These are phyloP conservation scores for Narthecium ossifragum DNA, from an alignment of 106 monocot genomes.

Conservation along the genomic window DNA sequence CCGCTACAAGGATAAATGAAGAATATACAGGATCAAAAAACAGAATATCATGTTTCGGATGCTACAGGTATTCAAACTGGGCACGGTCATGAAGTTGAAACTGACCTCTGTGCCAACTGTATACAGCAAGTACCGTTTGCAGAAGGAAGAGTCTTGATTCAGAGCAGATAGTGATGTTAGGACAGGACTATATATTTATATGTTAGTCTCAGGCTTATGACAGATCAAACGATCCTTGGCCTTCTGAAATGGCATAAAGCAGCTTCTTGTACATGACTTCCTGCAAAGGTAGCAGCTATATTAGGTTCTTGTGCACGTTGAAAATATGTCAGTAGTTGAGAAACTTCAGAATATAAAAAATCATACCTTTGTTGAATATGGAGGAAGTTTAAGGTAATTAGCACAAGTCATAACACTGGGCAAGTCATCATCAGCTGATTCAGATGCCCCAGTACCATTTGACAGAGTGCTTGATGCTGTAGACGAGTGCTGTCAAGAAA, in stretches of 20 bases:
- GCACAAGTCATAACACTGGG: conserved; percentile 99
- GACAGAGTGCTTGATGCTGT: conserved; percentile 30
- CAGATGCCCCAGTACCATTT: conserved; percentile 39
- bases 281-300: conserved; percentile 22
- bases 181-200: not conserved
- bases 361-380: conserved; percentile 89
- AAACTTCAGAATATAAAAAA: not conserved
- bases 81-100: not conserved
- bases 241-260: conserved; percentile 82
- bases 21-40: not conserved
- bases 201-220: conserved; percentile 27
- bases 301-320: not conserved
- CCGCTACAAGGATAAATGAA: not conserved
- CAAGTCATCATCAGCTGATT: conserved; percentile 82
- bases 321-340: not conserved
- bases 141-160: not conserved
- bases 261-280: conserved; percentile 88
- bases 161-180: not conserved
- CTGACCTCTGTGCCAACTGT: not conserved
- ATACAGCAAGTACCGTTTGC: not conserved
- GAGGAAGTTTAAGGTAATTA: conserved; percentile 97
- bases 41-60: not conserved
- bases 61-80: no score
- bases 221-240: conserved; percentile 97
- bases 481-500: conserved; percentile 57